Evolutionary conservation across 768 basidiomycete species (phyloP).

Genomic region (Tylopilus intermedius): DNA sequence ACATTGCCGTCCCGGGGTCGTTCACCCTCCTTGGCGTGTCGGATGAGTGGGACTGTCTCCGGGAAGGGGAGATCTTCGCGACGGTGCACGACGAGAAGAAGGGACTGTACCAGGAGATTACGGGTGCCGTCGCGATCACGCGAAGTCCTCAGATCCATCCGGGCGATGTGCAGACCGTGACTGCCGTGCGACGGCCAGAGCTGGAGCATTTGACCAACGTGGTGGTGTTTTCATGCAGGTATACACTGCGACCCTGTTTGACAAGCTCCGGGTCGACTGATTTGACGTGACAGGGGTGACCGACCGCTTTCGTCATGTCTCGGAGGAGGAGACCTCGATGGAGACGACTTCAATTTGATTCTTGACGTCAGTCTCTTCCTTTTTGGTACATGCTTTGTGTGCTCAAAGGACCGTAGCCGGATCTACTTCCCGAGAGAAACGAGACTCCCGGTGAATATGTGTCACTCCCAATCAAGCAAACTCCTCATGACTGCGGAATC

Average conservation of each 20-base stretch:
- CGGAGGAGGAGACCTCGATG: conserved; percentile 53
- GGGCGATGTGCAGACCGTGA: conserved; percentile 41
- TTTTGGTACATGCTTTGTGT: conserved; percentile 6
- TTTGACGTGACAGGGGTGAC: conserved; percentile 30
- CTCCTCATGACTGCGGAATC: conserved; percentile 32
- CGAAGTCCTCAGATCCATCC: conserved; percentile 53
- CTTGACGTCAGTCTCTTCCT: conserved; percentile 31
- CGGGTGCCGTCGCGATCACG: conserved; percentile 41
- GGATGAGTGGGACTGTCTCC: conserved; percentile 45
- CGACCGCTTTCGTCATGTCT: conserved; percentile 44
- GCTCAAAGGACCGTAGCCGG: conserved; percentile 20
- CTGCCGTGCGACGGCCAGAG: conserved; percentile 38
- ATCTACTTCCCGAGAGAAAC: conserved; percentile 25
- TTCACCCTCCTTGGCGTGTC: conserved; percentile 50
- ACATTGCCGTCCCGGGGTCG: conserved; percentile 45
- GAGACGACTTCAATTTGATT: conserved; percentile 48
- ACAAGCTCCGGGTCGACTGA: conserved; percentile 3
- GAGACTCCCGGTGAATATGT: conserved; percentile 37
- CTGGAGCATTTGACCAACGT: conserved; percentile 40
- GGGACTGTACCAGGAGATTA: conserved; percentile 23
- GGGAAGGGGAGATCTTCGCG: conserved; percentile 46
- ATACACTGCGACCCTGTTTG: not conserved
- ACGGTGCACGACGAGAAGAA: conserved; percentile 32
- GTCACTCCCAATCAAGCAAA: conserved; percentile 32
- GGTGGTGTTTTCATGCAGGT: conserved; percentile 50